Percentiles rank a stretch among this genome's conserved stretches.
These are phyloP conservation scores for Aureobasidium sp. DNA, from an alignment of 2,329 filamentous ascomycete species.

Conservation along the genomic window DNA sequence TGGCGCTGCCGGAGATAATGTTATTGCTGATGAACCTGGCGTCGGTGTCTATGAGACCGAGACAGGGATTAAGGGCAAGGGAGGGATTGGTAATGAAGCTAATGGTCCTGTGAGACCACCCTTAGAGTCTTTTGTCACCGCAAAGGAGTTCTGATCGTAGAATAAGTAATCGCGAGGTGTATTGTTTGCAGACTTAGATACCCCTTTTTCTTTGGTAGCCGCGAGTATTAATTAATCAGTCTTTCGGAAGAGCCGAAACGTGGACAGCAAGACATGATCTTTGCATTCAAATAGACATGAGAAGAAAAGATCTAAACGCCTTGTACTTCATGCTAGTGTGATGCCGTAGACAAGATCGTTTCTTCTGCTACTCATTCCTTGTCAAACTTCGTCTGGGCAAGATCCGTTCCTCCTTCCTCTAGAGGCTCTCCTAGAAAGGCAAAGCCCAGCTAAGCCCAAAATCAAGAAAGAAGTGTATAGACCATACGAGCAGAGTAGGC, in stretches of 20 bases:
- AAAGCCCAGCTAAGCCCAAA: too few species aligned
- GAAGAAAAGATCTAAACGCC: neutral
- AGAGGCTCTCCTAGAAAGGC: too few species aligned
- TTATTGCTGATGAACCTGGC: conserved; percentile 1
- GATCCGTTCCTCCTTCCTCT: too few species aligned
- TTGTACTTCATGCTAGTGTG: too few species aligned
- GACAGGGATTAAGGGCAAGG: neutral
- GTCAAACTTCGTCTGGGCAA: too few species aligned
- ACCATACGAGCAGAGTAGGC: too few species aligned
- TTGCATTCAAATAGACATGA: neutral
- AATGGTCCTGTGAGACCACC: conserved; percentile 29
- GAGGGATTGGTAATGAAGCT: conserved; percentile 4
- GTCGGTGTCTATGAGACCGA: neutral
- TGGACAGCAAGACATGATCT: too few species aligned
- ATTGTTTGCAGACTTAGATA: neutral
- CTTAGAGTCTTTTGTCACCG: conserved; percentile 52
- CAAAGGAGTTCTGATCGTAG: conserved; percentile 27
- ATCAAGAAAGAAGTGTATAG: neutral
- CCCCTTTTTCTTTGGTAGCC: neutral
- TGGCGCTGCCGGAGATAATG: neutral
- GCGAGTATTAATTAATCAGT: neutral
- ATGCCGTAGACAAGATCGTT: too few species aligned
- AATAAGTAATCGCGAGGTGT: neutral
- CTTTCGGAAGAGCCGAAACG: too few species aligned
- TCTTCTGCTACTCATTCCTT: too few species aligned